These are phyloP conservation scores for Magnolia sinica DNA, from an alignment of 164 flowering plant species.

Conservation along the genomic window DNA sequence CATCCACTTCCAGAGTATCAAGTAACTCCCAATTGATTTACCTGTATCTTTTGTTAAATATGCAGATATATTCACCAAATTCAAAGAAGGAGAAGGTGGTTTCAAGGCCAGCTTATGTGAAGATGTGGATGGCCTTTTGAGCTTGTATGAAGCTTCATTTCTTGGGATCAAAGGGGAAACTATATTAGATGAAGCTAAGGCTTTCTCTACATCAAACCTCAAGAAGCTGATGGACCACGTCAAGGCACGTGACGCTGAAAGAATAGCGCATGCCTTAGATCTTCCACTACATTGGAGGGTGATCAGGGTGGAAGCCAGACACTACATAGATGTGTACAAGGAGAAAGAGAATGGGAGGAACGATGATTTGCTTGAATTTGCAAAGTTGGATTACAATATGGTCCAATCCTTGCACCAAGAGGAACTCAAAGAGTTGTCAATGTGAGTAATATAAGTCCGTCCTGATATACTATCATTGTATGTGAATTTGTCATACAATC, in stretches of 20 bases:
- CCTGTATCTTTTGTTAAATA: background rate
- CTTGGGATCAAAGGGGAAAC: slow-evolving; percentile 21
- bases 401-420: background rate
- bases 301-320: slow-evolving; percentile 15
- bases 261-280: slow-evolving; percentile 15
- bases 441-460: background rate
- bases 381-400: slow-evolving; percentile 23
- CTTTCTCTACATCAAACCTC: slow-evolving; percentile 13
- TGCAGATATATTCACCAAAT: slow-evolving; percentile 8
- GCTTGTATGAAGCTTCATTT: slow-evolving; percentile 26
- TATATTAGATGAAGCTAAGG: slow-evolving; percentile 22
- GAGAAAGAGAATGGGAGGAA: background rate
- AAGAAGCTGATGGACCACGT: background rate
- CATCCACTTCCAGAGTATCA: no score
- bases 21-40: background rate
- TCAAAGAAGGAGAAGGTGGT: slow-evolving; percentile 1
- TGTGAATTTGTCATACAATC: background rate
- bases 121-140: slow-evolving; percentile 3
- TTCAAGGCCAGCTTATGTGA: slow-evolving; percentile 7
- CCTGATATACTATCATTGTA: background rate
- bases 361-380: slow-evolving; percentile 12
- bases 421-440: slow-evolving; percentile 8
- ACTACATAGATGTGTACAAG: slow-evolving; percentile 10
- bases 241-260: background rate
- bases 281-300: slow-evolving; percentile 17